Conservation (phyloP, 768 basidiomycete genomes). For the Boletus bicolor region DNA sequence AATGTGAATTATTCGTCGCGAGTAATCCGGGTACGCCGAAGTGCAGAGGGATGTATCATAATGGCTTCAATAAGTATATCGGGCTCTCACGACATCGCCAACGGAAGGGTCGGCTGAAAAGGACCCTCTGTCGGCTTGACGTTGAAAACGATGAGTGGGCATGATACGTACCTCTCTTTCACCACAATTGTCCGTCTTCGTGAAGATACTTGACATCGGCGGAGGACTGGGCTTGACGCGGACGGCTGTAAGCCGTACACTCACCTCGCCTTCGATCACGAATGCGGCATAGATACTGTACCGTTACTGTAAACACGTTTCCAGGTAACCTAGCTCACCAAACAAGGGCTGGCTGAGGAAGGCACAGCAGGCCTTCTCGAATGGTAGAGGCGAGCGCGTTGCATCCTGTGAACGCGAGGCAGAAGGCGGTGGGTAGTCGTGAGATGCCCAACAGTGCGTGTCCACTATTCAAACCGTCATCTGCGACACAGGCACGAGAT, state of each 20-base stretch:
- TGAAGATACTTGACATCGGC: neutral
- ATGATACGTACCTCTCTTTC: neutral
- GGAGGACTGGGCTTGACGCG: neutral
- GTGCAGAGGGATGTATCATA: neutral
- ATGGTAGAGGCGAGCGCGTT: neutral
- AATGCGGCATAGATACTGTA: neutral
- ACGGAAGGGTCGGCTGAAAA: neutral
- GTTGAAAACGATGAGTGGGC: too few relatives aligned
- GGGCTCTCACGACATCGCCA: neutral
- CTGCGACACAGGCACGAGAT: neutral
- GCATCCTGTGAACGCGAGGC: neutral
- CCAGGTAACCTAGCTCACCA: neutral
- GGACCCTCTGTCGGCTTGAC: neutral
- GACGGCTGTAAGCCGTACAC: neutral
- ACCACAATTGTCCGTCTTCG: neutral
- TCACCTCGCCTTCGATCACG: neutral
- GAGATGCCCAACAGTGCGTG: neutral
- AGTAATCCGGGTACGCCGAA: neutral
- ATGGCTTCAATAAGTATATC: neutral
- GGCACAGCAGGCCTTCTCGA: too few relatives aligned
- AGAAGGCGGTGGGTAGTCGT: neutral
- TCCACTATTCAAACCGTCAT: neutral
- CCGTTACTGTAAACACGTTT: neutral
- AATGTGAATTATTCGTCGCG: neutral
- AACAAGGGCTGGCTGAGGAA: neutral